Conservation (phyloP, 495 filamentous ascomycete genomes). For the Annulohypoxylon maeteangense region DNA sequence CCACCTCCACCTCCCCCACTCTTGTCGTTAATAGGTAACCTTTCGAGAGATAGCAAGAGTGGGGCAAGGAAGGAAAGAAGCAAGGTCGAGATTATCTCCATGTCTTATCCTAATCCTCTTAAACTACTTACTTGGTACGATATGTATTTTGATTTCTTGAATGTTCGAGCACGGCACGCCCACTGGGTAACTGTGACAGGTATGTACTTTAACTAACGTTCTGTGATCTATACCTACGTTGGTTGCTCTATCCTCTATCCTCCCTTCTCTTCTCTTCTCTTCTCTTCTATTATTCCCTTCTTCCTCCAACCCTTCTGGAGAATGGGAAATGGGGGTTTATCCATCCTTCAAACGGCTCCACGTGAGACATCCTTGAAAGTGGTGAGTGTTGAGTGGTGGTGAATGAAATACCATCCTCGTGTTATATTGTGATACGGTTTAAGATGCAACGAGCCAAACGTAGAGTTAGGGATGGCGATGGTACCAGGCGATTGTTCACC, state of each 20-base stretch:
- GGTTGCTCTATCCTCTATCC: neutral
- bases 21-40: slow-evolving; percentile 9
- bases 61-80: slow-evolving; percentile 1
- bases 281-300: neutral
- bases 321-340: slow-evolving; percentile 44
- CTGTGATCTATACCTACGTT: slow-evolving; percentile 2
- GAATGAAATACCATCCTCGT: slow-evolving; percentile 21
- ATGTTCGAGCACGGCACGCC: neutral
- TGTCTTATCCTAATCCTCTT: neutral
- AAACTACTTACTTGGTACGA: neutral
- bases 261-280: neutral
- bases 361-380: slow-evolving; percentile 35
- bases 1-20: slow-evolving; percentile 5
- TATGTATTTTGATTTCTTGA: too few species aligned
- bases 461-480: slow-evolving; percentile 23
- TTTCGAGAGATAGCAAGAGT: slow-evolving; percentile 30
- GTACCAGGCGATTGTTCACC: slow-evolving; percentile 16
- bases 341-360: slow-evolving; percentile 22
- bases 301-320: slow-evolving; percentile 8
- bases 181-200: slow-evolving; percentile 4
- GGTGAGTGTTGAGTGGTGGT: too few species aligned
- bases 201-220: neutral
- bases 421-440: slow-evolving; percentile 1
- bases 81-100: neutral
- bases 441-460: slow-evolving; percentile 42